Evolutionary conservation across 805 yeast species (phyloP), one percentile per base, ranked within the genome.

Genomic region (Isabelozyma rhagii): DNA sequence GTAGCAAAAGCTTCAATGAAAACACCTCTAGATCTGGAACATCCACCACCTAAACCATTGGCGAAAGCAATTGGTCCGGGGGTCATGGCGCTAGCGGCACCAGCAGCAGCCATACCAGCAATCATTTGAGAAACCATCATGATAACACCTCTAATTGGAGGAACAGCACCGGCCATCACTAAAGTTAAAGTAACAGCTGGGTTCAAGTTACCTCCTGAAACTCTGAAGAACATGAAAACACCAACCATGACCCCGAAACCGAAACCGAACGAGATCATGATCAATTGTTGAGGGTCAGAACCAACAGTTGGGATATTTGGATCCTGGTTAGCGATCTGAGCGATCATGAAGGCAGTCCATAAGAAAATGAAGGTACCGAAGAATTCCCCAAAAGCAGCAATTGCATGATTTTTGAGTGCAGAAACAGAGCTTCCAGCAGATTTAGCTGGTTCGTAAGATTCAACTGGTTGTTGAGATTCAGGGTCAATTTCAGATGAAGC

Each of bases 21-120:
- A 29, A 88, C 67, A 67, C 93, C 96, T 75, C 91, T 82, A 47
- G 86, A 58, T 65, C 75, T 83, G 39, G 92, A 85, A 58, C 80
- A 75, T 45, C 85, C 94, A 51, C 84, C 84, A 49, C 93, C 91
- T 52, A 88, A 72, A 44, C 79, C 74, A 62, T 89, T 89, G 52
- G 89, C 80, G 60, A 87, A 89, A 5, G 81, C 75, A 58, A 89
- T 75, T 45, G 76, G 75, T 54, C 96, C 96, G 41, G 96, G 96
- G 21, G 93, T 86, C 84, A 89, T 80, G 42, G 89, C 94, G 55
- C 81, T 72, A 45, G 90, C 96, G 43, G 90, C 93, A 67, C 89
- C 96, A 49, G 93, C 96, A 49, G 96, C 96, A 60, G 90, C 90
- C 84, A 89, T 85, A 69, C 96, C 96, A 47, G 87, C 96, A 65